Evolutionary conservation across 768 basidiomycete species (phyloP), one percentile per base, ranked within the genome.

Genomic region (Mycena capillaripes): DNA sequence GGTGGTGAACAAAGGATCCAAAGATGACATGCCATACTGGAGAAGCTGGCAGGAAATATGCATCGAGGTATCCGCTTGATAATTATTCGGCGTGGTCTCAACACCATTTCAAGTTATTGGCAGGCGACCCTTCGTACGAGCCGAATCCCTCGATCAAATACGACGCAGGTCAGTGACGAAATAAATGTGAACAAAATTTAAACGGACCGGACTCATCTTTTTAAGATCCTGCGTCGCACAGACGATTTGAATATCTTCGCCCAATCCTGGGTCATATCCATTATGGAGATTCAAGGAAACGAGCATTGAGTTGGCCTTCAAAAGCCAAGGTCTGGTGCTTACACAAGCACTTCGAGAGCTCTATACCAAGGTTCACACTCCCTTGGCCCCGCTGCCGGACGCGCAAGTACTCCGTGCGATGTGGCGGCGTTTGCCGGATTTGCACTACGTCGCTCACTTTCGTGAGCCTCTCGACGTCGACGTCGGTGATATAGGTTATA

Each of bases 211-310:
- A n/a, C n/a, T n/a, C 5, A 56, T 34, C 55, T 38, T 8, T 38
- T 38, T 10, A n/a, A 72, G 71, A 68, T 56, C 59, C 65, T 25
- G 30, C 42, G 7, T 56, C 36, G 4, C 66, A 57, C 55, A 14
- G 23, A 23, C 29, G 66, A 29, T 50, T 72, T 14, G 63, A 72
- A 61, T 67, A 60, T 40, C 52, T 72, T 27, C 71, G 71, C 16
- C 71, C 71, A 7, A 66, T 72, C 27, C 36, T 72, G 34, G 71
- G 71, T n/a, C 66, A 72, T 10, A 72, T 72, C 21, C 71, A 72
- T 30, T 62, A 56, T 27, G 71, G 71, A 58, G 71, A 56, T 72
- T 72, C 53, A 59, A 56, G 32, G 66, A 68, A 56, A 30, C 30
- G 2, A 71, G 63, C 40, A 72, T 72, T 17, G 71, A 67, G 55